Evolutionary conservation across 306 rosid genomes (phyloP).

Genomic region (Alnus glutinosa): DNA sequence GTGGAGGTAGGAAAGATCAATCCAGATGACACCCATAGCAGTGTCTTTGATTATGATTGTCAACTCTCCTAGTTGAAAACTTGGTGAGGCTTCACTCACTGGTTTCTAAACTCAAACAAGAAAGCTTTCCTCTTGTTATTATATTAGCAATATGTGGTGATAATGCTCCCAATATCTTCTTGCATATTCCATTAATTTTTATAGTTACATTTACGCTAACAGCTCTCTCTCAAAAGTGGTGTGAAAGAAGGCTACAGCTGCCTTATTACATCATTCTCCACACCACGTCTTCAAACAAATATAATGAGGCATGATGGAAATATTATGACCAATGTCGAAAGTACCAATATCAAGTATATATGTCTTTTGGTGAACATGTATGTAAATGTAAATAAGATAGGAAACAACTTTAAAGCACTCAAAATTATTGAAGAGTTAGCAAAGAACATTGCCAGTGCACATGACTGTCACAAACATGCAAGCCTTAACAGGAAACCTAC

Average conservation of each 20-base stretch:
- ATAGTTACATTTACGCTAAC: neutral
- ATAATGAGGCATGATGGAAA: neutral
- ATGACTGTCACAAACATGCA: neutral
- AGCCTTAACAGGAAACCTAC: neutral
- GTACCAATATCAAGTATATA: neutral
- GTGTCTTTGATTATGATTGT: no score
- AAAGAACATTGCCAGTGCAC: neutral
- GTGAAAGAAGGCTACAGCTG: neutral
- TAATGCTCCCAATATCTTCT: neutral
- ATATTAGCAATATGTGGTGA: no score
- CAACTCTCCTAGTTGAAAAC: neutral
- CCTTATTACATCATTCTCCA: neutral
- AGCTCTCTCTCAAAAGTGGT: neutral
- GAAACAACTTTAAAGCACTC: neutral
- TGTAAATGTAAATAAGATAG: neutral
- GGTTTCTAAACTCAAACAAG: neutral
- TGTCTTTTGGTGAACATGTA: neutral
- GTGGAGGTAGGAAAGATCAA: neutral
- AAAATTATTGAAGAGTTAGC: neutral
- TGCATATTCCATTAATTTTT: neutral
- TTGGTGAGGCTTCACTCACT: neutral
- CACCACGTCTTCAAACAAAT: neutral
- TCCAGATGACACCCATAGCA: neutral
- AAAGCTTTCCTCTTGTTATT: neutral
- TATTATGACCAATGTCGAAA: neutral